Evolutionary conservation across 164 flowering plant species (phyloP).

Genomic region (Piper betle): DNA sequence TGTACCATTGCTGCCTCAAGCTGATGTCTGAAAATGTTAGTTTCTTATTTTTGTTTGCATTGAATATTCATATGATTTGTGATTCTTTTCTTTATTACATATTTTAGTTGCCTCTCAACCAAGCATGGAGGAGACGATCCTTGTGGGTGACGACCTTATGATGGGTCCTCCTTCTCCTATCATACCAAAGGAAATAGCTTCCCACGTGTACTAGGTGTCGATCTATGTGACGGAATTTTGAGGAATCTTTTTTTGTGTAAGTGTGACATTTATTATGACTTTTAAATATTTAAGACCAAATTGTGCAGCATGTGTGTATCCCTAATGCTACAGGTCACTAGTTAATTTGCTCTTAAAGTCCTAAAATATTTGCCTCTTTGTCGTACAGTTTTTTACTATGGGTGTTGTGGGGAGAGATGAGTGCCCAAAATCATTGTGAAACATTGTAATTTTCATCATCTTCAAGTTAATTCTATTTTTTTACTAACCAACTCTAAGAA

Average conservation of each 20-base stretch:
- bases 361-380: no score
- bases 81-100: constrained; percentile 7
- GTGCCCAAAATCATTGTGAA: neutral
- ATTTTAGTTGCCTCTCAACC: constrained; percentile 84
- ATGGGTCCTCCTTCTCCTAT: constrained; percentile 94
- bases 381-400: no score
- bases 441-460: no score
- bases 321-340: no score
- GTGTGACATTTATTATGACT: no score
- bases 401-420: neutral
- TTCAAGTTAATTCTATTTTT: no score
- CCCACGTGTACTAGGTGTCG: constrained; percentile 91
- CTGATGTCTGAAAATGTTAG: no score
- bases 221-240: constrained; percentile 75
- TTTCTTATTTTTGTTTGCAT: constrained; percentile 17
- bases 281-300: neutral
- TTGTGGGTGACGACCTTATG: constrained; percentile 97
- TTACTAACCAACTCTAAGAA: no score
- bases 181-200: constrained; percentile 84
- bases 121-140: constrained; percentile 80
- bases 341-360: no score
- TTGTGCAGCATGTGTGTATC: no score
- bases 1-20: no score
- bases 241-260: constrained; percentile 79
- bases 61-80: neutral